These are phyloP conservation scores for Maudiozyma humilis DNA, from an alignment of 1,139 yeast genomes.

Conservation along the genomic window DNA sequence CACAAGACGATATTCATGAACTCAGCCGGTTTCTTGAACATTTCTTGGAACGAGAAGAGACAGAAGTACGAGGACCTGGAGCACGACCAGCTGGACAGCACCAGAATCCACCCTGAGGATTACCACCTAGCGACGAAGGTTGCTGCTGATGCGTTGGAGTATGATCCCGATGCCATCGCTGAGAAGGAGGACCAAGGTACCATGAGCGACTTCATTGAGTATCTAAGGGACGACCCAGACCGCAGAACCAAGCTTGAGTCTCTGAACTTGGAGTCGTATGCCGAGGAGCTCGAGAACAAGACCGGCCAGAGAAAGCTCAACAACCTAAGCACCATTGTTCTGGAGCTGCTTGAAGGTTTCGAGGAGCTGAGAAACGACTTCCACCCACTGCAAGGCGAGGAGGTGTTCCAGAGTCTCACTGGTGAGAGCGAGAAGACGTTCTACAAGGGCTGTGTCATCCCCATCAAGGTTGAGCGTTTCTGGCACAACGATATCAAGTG, in stretches of 20 bases:
- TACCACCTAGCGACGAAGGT: conserved; percentile 90
- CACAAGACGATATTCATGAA: conserved; percentile 79
- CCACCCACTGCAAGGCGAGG: conserved; percentile 57
- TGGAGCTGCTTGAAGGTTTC: conserved; percentile 78
- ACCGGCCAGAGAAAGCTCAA: conserved; percentile 32
- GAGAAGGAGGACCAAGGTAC: conserved; percentile 54
- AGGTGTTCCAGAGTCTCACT: conserved; percentile 81
- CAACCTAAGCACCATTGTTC: conserved; percentile 55
- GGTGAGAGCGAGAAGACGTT: conserved; percentile 73
- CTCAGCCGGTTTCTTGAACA: conserved; percentile 82
- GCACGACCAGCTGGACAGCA: conserved; percentile 80
- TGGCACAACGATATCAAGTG: conserved; percentile 42
- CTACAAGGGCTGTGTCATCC: conserved; percentile 63
- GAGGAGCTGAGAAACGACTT: conserved; percentile 75
- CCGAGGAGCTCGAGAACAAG: conserved; percentile 77
- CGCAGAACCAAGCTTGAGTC: conserved; percentile 56
- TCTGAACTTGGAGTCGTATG: conserved; percentile 82
- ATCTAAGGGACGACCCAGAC: conserved; percentile 72
- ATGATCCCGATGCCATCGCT: conserved; percentile 88
- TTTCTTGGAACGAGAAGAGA: conserved; percentile 53
- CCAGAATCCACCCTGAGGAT: conserved; percentile 96
- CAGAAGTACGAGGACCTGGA: conserved; percentile 44
- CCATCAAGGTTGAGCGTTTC: conserved; percentile 51
- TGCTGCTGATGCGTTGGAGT: conserved; percentile 96
- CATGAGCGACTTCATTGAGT: conserved; percentile 76